Base-by-base conservation (phyloP, 2,329 filamentous ascomycete genomes). In the Penicillium carneum region DNA sequence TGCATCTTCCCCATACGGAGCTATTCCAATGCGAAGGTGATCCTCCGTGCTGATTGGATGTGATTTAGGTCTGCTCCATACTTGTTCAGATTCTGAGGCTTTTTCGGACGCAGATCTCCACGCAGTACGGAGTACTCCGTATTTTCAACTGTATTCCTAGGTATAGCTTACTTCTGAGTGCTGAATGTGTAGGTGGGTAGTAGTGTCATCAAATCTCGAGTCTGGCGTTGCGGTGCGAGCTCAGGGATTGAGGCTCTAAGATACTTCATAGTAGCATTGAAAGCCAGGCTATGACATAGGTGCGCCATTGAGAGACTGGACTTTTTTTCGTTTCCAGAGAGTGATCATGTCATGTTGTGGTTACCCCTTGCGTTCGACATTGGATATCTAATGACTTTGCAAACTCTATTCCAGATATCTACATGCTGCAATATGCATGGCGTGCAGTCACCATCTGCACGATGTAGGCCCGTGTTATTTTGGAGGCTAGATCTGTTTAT, bases 361-460 rank as follows among this genome's bases (percentile, higher is more conserved):
- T 23, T 12, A 14, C 57, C 57, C 63, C 63, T 65, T 65, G 55
- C 63, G 52, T 59, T 57, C 39, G 42, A 10, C 46, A 57, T 57
- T 51, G 53, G 12, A 56, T 49, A 49, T 59, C 36, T 36, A 31
- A 33, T 33, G 20, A 18, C 18, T 31, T 39, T 34, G 14, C 5
- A 42, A 59, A 55, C 50, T 59, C 36, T 48, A 55, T 59, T 49
- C 20, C n/a, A 49, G 43, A 47, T 56, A 59, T 46, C 46, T 23
- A 52, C 56, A 62, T 50, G 51, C 39, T 60, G 58, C 55, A 56
- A 51, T 46, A 51, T 68, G 66, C 66, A 66, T 67, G 61, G 61
- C 54, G 58, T 63, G 59, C 61, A 65, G 62, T 29, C n/a, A 41
- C n/a, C 11, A 18, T 26, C 36, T 51, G 38, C 39, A 34, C n/a